Percentiles rank a stretch among this genome's conserved stretches.
Evolutionary conservation across 1,284 basidiomycete species (phyloP).

Genomic region (Neonothopanus nambi): DNA sequence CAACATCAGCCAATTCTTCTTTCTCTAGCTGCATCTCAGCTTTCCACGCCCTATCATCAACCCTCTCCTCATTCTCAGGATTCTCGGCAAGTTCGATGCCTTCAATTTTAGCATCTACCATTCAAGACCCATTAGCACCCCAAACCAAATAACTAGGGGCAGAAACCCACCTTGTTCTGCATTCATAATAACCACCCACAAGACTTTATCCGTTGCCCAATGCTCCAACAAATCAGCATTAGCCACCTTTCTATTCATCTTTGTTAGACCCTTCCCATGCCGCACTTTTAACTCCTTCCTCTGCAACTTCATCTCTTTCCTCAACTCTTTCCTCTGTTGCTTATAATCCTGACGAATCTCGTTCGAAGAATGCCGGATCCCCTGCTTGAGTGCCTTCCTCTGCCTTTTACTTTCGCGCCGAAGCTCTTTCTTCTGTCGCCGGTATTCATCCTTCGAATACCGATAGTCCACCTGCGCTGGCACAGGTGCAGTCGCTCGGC

Average conservation of each 20-base stretch:
- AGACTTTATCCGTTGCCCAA: constrained; percentile 18
- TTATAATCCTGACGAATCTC: background rate
- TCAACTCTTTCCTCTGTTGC: too few relatives aligned
- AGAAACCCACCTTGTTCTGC: constrained; percentile 13
- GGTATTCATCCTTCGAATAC: background rate
- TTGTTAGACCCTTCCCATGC: constrained; percentile 1
- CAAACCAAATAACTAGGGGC: background rate
- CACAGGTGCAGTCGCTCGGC: too few relatives aligned
- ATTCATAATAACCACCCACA: constrained; percentile 26
- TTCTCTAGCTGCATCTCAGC: constrained; percentile 1
- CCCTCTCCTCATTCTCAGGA: constrained; percentile 5
- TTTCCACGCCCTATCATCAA: background rate
- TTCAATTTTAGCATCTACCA: constrained; percentile 17
- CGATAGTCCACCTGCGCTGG: too few relatives aligned
- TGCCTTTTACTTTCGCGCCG: too few relatives aligned
- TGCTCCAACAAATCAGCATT: constrained; percentile 24
- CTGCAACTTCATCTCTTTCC: background rate
- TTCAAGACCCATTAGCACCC: background rate
- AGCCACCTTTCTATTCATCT: constrained; percentile 18
- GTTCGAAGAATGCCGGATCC: background rate
- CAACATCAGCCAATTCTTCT: background rate
- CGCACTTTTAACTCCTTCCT: background rate
- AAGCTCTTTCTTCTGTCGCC: background rate
- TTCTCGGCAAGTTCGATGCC: constrained; percentile 21
- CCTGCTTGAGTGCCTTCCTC: too few relatives aligned